Evolutionary conservation across 495 filamentous ascomycete species (phyloP).

Genomic region (Talaromyces liani): DNA sequence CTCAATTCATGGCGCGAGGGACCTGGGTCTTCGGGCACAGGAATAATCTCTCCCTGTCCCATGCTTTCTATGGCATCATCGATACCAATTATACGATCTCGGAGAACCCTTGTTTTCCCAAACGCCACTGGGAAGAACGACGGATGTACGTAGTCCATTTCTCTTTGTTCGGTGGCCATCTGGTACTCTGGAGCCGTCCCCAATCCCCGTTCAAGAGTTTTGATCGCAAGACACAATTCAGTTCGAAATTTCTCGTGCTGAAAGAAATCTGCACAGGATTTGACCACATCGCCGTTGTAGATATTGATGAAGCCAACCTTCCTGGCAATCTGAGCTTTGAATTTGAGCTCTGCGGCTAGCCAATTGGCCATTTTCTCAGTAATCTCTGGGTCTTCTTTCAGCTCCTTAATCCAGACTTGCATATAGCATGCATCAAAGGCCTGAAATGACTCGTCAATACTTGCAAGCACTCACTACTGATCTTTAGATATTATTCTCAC

Average conservation of each 20-base stretch:
- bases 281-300: slow-evolving; percentile 26
- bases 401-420: slow-evolving; percentile 29
- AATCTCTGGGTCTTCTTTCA: slow-evolving; percentile 21
- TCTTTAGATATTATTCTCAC: neutral
- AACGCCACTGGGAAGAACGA: slow-evolving; percentile 38
- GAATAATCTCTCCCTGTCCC: slow-evolving; percentile 24
- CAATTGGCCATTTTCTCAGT: slow-evolving; percentile 41
- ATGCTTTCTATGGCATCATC: slow-evolving; percentile 18
- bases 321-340: slow-evolving; percentile 25
- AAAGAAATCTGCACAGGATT: slow-evolving; percentile 16
- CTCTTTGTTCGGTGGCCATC: slow-evolving; percentile 16
- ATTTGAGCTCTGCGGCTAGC: slow-evolving; percentile 44
- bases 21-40: slow-evolving; percentile 18
- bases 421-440: slow-evolving; percentile 38
- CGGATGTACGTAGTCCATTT: slow-evolving; percentile 32
- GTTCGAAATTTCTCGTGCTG: slow-evolving; percentile 16
- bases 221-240: slow-evolving; percentile 20
- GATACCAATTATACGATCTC: slow-evolving; percentile 16
- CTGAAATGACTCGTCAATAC: slow-evolving; percentile 6
- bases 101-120: slow-evolving; percentile 27
- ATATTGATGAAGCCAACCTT: slow-evolving; percentile 19
- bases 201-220: slow-evolving; percentile 14
- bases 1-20: slow-evolving; percentile 28
- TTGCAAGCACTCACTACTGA: neutral
- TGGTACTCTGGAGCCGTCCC: slow-evolving; percentile 5